Conservation (phyloP, 1,139 yeast genomes). For the Eremothecium cymbalariae region DNA sequence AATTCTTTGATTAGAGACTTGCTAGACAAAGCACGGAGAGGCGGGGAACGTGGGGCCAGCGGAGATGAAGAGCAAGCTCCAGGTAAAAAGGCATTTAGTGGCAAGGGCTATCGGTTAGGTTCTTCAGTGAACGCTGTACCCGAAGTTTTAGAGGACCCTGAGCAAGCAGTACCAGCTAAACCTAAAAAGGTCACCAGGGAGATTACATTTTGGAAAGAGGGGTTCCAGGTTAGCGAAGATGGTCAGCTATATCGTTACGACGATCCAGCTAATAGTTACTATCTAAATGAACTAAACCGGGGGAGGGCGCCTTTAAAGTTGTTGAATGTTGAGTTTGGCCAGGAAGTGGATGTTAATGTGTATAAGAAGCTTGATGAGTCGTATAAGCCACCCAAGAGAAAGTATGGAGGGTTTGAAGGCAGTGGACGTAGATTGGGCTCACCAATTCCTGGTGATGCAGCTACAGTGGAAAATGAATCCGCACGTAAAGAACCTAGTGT, state of each 20-base stretch:
- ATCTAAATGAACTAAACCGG: conserved; percentile 69
- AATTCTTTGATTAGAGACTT: conserved; percentile 48
- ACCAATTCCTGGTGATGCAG: conserved; percentile 67
- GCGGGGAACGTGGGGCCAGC: conserved; percentile 33
- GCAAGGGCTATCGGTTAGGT: conserved; percentile 80
- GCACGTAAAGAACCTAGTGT: conserved; percentile 14
- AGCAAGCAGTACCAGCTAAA: conserved; percentile 22
- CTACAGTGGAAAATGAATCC: conserved; percentile 29
- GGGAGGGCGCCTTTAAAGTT: conserved; percentile 92
- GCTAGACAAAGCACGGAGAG: conserved; percentile 49
- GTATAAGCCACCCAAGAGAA: conserved; percentile 61
- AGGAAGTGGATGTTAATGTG: conserved; percentile 94
- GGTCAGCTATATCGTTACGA: conserved; percentile 82
- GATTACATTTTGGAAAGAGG: conserved; percentile 93
- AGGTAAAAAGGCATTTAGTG: conserved; percentile 37
- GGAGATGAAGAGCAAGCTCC: conserved; percentile 37
- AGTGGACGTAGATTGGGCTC: conserved; percentile 85
- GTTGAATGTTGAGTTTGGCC: conserved; percentile 78
- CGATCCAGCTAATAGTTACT: conserved; percentile 75
- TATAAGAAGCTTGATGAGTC: conserved; percentile 74
- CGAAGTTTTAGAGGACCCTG: conserved; percentile 29
- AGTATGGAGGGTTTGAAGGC: conserved; percentile 69
- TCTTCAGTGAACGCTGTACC: conserved; percentile 36
- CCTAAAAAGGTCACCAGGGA: conserved; percentile 50
- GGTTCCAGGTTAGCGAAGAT: conserved; percentile 80